Evolutionary conservation across 768 basidiomycete genomes (phyloP), one percentile per base, ranked within the genome.

Genomic region (Royoungia palumana): DNA sequence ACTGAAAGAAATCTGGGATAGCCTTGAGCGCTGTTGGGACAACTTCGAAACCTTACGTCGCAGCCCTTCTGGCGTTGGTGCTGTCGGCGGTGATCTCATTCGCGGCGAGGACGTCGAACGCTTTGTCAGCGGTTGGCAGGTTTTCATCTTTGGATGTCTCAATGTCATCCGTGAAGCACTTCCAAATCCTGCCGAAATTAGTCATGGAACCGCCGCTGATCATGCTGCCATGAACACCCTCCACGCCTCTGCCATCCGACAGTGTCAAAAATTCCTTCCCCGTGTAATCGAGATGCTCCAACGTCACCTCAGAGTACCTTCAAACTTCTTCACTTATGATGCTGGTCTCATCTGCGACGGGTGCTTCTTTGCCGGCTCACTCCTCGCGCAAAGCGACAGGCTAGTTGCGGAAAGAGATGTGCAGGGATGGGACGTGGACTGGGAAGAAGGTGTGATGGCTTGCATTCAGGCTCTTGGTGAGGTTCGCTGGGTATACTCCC

Each of bases 141-240:
- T 92, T 46, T 93, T 89, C 68, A 83, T 94, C 54, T 95, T 95
- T 56, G 90, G 94, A 67, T 91, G 88, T 65, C 78, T 93, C 64
- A 94, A 94, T 65, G 79, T 91, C 55, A 87, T 95, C 56, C 83
- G 89, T 24, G 91, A 93, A 62, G 79, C 83, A 3, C 79, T 96
- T 25, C 39, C 39, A 28, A 21, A 17, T n/a, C 38, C 35, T 4
- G 84, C 87, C 60, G 80, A 83, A 50, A 37, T 41, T 4, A 34
- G 34, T 27, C 68, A 77, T 58, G 58, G 70, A 58, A 60, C 65
- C 66, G 78, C 68, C 47, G 79, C 71, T 28, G 69, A 67, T 65
- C 73, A 77, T 66, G 51, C 78, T 64, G 55, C 70, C 72, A 63
- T 75, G 9, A 71, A 73, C 12, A 73, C 72, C 36, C 73, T 83